phyloP scores from a whole-genome alignment of 2,329 filamentous ascomycete species.

The Aspergillus unguis region DNA sequence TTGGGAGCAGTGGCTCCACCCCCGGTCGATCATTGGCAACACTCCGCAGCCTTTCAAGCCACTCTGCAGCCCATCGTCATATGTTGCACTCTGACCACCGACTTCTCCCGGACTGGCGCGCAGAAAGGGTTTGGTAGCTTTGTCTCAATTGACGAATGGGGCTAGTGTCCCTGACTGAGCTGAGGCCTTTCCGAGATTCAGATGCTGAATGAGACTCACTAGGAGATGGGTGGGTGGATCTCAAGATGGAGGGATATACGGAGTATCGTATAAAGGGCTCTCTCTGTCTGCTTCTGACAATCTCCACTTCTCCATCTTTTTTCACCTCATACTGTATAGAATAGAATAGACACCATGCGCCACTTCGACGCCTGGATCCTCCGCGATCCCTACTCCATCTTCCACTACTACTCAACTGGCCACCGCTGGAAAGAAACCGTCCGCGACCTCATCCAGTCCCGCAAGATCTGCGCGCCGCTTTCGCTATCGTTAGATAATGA shows the following conservation, averaged over 20 bases:
- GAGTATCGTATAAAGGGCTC: no score
- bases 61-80: conserved; percentile 24
- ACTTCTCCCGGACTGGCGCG: conserved; percentile 11
- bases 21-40: conserved; percentile 15
- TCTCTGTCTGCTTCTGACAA: not conserved
- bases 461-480: conserved; percentile 33
- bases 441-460: conserved; percentile 34
- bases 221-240: not conserved
- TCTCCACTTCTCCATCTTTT: not conserved
- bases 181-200: not conserved
- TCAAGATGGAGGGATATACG: not conserved
- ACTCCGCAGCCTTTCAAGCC: not conserved
- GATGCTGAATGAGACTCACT: not conserved
- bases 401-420: conserved; percentile 37
- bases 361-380: conserved; percentile 40
- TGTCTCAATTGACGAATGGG: not conserved
- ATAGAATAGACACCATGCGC: conserved; percentile 26
- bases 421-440: conserved; percentile 36
- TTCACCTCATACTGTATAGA: not conserved
- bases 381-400: conserved; percentile 40
- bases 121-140: conserved; percentile 1
- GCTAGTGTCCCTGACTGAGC: conserved; percentile 4
- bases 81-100: conserved; percentile 20
- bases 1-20: not conserved
- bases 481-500: not conserved